Conservation (phyloP, 129 eudicot species). For the Deinandra increscens region DNA sequence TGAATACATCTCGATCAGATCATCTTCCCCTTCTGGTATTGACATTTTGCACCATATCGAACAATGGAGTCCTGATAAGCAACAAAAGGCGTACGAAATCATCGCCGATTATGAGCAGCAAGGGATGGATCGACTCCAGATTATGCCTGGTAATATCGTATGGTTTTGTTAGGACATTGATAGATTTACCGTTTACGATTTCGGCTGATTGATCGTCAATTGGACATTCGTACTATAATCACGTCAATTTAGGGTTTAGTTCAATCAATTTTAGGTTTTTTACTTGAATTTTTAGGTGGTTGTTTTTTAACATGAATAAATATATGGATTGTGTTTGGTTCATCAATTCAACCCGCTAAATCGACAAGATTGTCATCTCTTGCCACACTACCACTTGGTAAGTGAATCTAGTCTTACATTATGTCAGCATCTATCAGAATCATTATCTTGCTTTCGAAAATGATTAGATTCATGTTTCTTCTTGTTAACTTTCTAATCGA, state of each 20-base stretch:
- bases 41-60: constrained; percentile 81
- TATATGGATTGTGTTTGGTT: too few relatives aligned
- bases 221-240: too few relatives aligned
- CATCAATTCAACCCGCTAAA: too few relatives aligned
- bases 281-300: too few relatives aligned
- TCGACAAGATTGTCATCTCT: too few relatives aligned
- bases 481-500: neutral
- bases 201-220: too few relatives aligned
- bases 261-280: too few relatives aligned
- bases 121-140: constrained; percentile 76
- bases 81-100: constrained; percentile 53
- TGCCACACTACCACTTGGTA: too few relatives aligned
- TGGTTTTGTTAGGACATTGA: neutral
- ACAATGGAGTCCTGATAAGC: constrained; percentile 58
- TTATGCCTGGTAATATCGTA: constrained; percentile 72
- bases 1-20: constrained; percentile 42
- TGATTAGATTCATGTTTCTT: neutral
- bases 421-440: neutral
- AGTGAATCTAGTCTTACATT: too few relatives aligned
- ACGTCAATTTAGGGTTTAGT: too few relatives aligned
- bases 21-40: constrained; percentile 59
- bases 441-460: neutral
- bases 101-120: constrained; percentile 77
- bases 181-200: neutral
- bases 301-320: too few relatives aligned